Evolutionary conservation across 768 basidiomycete species (phyloP).

Genomic region (Tephrocybe sp.): DNA sequence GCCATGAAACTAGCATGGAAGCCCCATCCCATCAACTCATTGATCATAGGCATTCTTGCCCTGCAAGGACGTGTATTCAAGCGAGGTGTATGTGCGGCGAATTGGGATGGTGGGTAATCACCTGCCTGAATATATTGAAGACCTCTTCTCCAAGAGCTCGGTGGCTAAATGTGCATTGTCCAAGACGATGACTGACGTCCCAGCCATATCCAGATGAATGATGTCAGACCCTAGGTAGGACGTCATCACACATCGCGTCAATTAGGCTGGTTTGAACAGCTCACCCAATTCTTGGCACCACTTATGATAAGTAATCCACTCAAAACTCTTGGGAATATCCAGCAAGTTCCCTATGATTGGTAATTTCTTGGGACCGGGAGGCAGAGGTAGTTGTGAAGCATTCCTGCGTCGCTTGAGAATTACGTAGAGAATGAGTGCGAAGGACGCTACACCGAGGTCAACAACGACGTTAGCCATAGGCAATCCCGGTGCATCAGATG

Average conservation of each 20-base stretch:
- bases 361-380: background rate
- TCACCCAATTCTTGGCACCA: constrained; percentile 1
- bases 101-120: background rate
- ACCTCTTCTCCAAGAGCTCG: constrained; percentile 24
- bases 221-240: constrained; percentile 19
- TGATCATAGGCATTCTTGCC: constrained; percentile 17
- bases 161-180: constrained; percentile 19
- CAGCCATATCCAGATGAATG: constrained; percentile 20
- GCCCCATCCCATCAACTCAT: constrained; percentile 22
- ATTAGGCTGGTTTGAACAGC: too few relatives aligned
- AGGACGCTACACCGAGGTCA: background rate
- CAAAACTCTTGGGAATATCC: background rate
- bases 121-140: constrained; percentile 18
- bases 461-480: background rate
- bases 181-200: constrained; percentile 21
- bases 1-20: constrained; percentile 15
- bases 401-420: background rate
- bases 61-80: background rate
- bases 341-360: constrained; percentile 2
- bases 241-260: too few relatives aligned
- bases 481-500: too few relatives aligned
- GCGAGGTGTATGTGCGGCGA: background rate
- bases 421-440: background rate
- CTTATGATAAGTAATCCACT: background rate
- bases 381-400: background rate